Base-by-base conservation (phyloP, 805 yeast genomes). In the Yarrowia sp. region DNA sequence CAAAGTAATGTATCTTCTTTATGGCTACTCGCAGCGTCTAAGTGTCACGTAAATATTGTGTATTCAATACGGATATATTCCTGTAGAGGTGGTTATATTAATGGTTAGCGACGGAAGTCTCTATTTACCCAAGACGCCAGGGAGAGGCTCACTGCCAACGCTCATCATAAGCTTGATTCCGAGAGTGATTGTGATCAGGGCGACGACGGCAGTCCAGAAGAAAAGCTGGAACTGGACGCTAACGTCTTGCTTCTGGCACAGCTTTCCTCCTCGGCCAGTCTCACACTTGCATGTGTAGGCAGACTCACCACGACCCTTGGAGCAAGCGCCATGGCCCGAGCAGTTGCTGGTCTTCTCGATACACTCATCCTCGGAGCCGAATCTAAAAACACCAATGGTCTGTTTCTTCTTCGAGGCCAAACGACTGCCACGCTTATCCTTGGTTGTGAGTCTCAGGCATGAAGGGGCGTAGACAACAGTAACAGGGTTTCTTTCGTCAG, bases 201-300 rank as follows among this genome's bases (percentile, higher is more conserved):
- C 73, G 2, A 80, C 82, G 12, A 87, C 68, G 12, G 82, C 75
- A 2, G 89, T 80, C 91, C 93, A 88, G 70, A 88, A 81, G 68
- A 88, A 79, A 70, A 89, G 79, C 71, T 88, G 84, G 69, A 88
- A 85, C 74, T 85, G 85, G 3, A 83, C 80, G 49, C 88, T 81
- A 66, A 88, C 80, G 70, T 89, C 92, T 70, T 79, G 80, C 80
- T 88, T 88, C 70, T 82, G 79, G 74, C 95, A 89, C 67, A 84
- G 83, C 66, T 66, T 67, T 19, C 81, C 81, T 16, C 78, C 80
- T 77, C 79, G 78, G 67, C 69, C 66, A 26, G 76, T 73, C 48
- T 65, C 66, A 70, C 81, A 78, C 38, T 70, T 70, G 71, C 81
- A 78, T 30, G 69, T 67, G 66, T 65, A 77, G 58, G 54, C 62